Percentiles rank a stretch among this genome's conserved stretches.
These are phyloP conservation scores for Penicillium nucicola DNA, from an alignment of 495 filamentous ascomycete genomes.

Conservation along the genomic window DNA sequence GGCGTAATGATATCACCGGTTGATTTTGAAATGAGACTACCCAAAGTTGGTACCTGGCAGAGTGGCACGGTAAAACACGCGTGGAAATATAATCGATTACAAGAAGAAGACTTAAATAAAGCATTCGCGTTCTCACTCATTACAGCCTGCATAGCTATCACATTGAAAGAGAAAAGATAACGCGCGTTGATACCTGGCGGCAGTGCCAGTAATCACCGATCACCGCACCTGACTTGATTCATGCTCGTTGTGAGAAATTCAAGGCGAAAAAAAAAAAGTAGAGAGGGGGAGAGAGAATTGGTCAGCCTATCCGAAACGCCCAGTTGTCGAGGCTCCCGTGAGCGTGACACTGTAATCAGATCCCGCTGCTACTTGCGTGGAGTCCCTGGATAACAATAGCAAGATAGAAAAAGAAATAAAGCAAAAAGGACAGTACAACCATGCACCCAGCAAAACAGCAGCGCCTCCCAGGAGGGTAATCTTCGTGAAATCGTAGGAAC, in stretches of 20 bases:
- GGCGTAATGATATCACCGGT: slow-evolving; percentile 16
- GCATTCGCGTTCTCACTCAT: slow-evolving; percentile 18
- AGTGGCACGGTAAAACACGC: slow-evolving; percentile 1
- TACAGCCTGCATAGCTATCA: slow-evolving; percentile 10
- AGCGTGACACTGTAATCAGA: background rate
- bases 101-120: background rate
- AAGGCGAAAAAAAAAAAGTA: background rate
- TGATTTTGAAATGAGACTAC: slow-evolving; percentile 15
- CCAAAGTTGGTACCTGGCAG: slow-evolving; percentile 17
- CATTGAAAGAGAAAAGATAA: background rate
- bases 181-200: background rate
- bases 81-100: background rate
- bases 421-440: background rate
- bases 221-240: background rate
- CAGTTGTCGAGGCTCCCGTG: background rate
- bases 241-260: background rate
- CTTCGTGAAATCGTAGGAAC: background rate
- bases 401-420: background rate
- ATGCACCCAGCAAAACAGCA: background rate
- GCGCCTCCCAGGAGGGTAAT: slow-evolving; percentile 1
- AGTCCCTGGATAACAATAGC: background rate
- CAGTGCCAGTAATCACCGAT: background rate
- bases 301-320: background rate
- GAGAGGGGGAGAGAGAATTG: background rate
- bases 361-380: background rate